Base-by-base conservation (phyloP, 768 basidiomycete species). In the Serendipita indica region DNA sequence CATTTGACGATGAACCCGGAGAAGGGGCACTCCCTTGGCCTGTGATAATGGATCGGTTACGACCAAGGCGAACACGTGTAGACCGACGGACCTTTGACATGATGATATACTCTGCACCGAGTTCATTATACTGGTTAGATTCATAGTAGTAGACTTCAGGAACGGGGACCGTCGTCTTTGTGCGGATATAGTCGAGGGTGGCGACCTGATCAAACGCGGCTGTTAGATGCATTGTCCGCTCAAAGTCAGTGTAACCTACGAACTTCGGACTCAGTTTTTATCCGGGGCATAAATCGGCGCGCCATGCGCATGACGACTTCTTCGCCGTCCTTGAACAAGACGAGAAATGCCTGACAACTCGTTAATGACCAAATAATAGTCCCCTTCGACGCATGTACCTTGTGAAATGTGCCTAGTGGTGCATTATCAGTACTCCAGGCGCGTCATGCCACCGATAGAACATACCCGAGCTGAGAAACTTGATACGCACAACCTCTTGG, bases 71-170 rank as follows among this genome's bases (percentile, higher is more conserved):
- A 28, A 20, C 33, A 32, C 27, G 33, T 22, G 32, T 33, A 28
- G 37, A 20, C 22, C 14, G 30, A 71, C 77, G 41, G 61, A 84
- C 87, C 79, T 84, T 89, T 58, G 84, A 84, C 88, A 90, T 88
- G 61, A 91, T 67, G 62, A 90, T 87, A 64, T 82, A 90, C 69
- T 91, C 89, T 18, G 85, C 84, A 0, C 87, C 89, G 28, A 91
- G 74, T 12, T 84, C 80, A 67, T 91, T 90, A 68, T 80, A 86
- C 6, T 87, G 88, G 65, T 89, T 89, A 0, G 87, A 77, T 64
- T 90, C 86, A 68, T 85, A 83, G 67, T 80, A 78, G 61, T 84
- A 85, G 3, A 91, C 79, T 30, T 71, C 75, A 0, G 89, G 87
- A 16, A 90, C 83, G 1, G 88, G 87, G 20, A 89, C 74, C 58